Base-by-base conservation (phyloP, 1,139 yeast species). In the Geotrichum bryndzae region DNA sequence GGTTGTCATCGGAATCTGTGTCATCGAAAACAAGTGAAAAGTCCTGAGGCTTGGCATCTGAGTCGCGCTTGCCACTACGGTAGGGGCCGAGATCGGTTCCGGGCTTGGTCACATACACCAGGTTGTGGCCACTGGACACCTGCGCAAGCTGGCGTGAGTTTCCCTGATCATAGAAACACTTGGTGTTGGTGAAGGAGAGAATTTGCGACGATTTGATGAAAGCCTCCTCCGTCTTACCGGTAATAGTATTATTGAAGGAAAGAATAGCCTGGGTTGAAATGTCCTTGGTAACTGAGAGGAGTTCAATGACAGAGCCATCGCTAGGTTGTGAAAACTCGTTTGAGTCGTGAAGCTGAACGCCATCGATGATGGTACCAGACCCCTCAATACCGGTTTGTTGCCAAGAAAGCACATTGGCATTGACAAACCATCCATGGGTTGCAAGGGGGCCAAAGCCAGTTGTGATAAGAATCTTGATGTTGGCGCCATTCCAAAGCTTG, bases 391-490 rank as follows among this genome's bases (percentile, higher is more conserved):
- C 72, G 2, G 58, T 58, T 46, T 53, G 78, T 71, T 86, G 85
- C 85, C 88, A 89, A 3, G 84, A 77, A 59, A 85, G 76, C 50
- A 88, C 70, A 66, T 83, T 85, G 11, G 86, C 91, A 50, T 86
- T 78, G 25, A 87, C 77, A 58, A 87, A 81, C 96, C 96, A 88
- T 72, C 87, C 83, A 35, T 50, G 54, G 54, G 65, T 58, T 7
- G 56, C 35, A 18, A 51, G 35, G 62, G 78, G 82, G 58, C 79
- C 81, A 45, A 82, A 67, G 46, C 90, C 90, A 69, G 87, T 87
- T 48, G 82, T 79, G 22, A 88, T 77, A 66, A 80, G 61, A n/a
- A 76, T 58, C 31, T 65, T 60, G 50, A 76, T 61, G 7, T 64
- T 64, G 3, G 68, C 59, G 8, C 69, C 68, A 7, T 74, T 73